Percentiles rank a stretch among this genome's conserved stretches.
Conservation (phyloP, 2,329 filamentous ascomycete species). For the Scytalidium sp. region DNA sequence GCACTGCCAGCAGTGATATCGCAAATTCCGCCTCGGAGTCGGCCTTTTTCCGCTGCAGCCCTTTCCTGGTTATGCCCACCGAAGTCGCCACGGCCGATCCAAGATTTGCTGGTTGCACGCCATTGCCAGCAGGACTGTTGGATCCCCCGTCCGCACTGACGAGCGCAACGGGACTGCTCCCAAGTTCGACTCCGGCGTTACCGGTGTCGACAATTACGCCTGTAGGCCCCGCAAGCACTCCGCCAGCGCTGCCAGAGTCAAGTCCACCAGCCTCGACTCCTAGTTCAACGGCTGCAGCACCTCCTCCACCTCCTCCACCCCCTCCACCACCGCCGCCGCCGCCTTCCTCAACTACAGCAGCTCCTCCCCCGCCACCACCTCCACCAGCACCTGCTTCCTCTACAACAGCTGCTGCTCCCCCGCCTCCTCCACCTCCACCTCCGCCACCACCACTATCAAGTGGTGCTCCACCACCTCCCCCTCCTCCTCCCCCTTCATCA, state of each 20-base stretch:
- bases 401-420: background rate
- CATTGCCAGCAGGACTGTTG: background rate
- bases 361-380: background rate
- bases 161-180: background rate
- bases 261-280: background rate
- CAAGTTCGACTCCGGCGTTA: background rate
- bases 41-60: background rate
- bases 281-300: background rate
- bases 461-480: background rate
- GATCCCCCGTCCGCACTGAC: background rate
- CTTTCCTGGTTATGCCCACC: background rate
- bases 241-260: background rate
- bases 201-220: background rate
- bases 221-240: background rate
- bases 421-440: background rate
- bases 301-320: slow-evolving; percentile 1
- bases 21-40: background rate
- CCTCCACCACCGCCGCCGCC: slow-evolving; percentile 5
- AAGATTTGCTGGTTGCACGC: background rate
- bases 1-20: background rate
- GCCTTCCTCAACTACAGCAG: background rate
- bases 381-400: background rate
- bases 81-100: background rate
- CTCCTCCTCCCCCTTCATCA: background rate
- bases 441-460: slow-evolving; percentile 3